phyloP scores from a whole-genome alignment of 1,284 basidiomycete genomes.

The Anthracocystis setariae region DNA sequence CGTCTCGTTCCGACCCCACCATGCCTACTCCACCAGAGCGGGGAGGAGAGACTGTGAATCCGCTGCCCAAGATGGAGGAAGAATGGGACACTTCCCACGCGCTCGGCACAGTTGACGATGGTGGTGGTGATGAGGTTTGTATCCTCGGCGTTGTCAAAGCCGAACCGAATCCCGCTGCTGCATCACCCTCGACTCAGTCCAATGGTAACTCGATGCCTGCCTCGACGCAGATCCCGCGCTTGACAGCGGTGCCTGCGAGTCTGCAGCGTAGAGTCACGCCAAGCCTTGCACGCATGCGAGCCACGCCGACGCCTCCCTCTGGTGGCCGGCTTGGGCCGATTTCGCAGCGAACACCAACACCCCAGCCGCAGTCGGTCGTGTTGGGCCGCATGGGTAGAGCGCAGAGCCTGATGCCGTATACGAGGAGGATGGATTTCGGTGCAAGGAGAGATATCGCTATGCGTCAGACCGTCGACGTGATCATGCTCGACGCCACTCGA shows the following conservation, averaged over 20 bases:
- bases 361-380: neutral
- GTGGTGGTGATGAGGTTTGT: conserved; percentile 5
- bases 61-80: conserved; percentile 1
- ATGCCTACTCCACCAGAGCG: neutral
- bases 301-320: conserved; percentile 3
- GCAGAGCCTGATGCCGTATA: neutral
- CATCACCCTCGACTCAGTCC: neutral
- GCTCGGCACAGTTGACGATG: neutral
- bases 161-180: neutral
- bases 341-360: neutral
- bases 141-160: conserved; percentile 11
- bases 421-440: neutral
- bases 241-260: no score
- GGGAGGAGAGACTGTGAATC: neutral
- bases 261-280: neutral
- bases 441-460: neutral
- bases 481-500: neutral
- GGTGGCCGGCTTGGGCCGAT: neutral
- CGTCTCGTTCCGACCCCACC: neutral
- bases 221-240: neutral
- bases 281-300: neutral
- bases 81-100: neutral
- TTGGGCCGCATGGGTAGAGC: neutral
- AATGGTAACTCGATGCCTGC: neutral
- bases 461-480: conserved; percentile 1